Evolutionary conservation across 2,329 filamentous ascomycete species (phyloP).

Genomic region (Phialophora chinensis): DNA sequence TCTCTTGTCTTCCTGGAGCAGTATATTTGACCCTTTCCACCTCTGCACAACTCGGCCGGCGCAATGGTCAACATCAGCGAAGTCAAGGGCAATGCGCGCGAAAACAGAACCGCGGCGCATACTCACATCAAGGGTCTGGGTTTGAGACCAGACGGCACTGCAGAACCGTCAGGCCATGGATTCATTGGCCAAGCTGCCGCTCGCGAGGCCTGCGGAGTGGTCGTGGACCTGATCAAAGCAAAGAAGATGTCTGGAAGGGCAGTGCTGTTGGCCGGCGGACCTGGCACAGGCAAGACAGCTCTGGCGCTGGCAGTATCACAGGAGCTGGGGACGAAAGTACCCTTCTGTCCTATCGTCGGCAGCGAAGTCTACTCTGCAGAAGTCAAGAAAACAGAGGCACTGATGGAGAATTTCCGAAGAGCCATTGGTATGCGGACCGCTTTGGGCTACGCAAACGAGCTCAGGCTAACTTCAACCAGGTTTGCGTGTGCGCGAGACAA

Average conservation of each 20-base stretch:
- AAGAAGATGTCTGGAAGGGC: conserved; percentile 98
- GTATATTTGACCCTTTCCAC: background rate
- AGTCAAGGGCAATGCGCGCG: conserved; percentile 91
- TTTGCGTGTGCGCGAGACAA: conserved; percentile 95
- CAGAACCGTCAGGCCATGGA: conserved; percentile 77
- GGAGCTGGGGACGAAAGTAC: conserved; percentile 96
- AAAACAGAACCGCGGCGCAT: conserved; percentile 94
- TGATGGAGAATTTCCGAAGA: conserved; percentile 99
- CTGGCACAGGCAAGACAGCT: conserved; percentile 96
- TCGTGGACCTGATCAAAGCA: conserved; percentile 92
- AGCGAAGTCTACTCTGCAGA: conserved; percentile 98
- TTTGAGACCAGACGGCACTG: conserved; percentile 80
- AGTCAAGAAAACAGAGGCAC: conserved; percentile 98
- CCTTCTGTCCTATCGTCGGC: conserved; percentile 96
- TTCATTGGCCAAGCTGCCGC: conserved; percentile 90
- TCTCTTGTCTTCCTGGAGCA: conserved; percentile 9
- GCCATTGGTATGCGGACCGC: conserved; percentile 72
- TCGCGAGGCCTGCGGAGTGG: conserved; percentile 92
- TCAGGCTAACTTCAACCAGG: conserved; percentile 47
- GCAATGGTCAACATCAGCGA: conserved; percentile 88
- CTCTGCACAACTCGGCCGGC: conserved; percentile 30
- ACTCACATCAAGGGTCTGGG: conserved; percentile 97
- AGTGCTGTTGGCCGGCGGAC: conserved; percentile 89
- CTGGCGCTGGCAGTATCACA: conserved; percentile 94
- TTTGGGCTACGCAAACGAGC: background rate